Base-by-base conservation (phyloP, 2,329 filamentous ascomycete species). In the Plenodomus lindquistii region DNA sequence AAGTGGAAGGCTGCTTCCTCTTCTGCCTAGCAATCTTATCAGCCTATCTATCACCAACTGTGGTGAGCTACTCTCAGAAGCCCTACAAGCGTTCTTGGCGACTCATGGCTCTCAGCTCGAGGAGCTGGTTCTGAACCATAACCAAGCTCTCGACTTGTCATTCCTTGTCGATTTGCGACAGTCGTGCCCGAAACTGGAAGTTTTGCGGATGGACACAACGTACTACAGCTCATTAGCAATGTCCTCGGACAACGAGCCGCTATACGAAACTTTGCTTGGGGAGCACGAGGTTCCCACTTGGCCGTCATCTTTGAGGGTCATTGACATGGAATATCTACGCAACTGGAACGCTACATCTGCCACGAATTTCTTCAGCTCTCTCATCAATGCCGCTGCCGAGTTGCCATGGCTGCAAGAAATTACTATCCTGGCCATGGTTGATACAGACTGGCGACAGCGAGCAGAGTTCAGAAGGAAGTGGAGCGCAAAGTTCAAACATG, bases 41-140 rank as follows among this genome's bases (percentile, higher is more conserved):
- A 82, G 83, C 38, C 77, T 97, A 3, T 87, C 87, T 55, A 76
- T 97, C 15, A 83, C 85, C 56, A 93, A 94, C 60, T 97, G 91
- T 65, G 86, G 86, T 73, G 84, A 88, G 52, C 73, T 96, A 9
- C 84, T 79, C 4, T 87, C 89, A 1, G 79, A 85, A 3, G 80
- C 85, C 49, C 73, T 97, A 18, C 75, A 78, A 20, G 67, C 72
- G 0, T 96, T 88, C 62, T 78, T 97, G 35, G 66, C 77, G 5
- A 81, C 81, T 1, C 85, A 89, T 60, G 92, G 91, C 0, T 72
- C 76, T 18, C 75, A 82, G n/a, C 75, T 97, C 18, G 80, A 81
- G 43, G 81, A 82, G 31, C 78, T 97, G 7, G 81, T 79, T 1
- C 76, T 97, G 4, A 83, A 87, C 44, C 88, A 96, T 71, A 96